Base-by-base conservation (phyloP, 441 rosid species). In the Macaranga tanarius region DNA sequence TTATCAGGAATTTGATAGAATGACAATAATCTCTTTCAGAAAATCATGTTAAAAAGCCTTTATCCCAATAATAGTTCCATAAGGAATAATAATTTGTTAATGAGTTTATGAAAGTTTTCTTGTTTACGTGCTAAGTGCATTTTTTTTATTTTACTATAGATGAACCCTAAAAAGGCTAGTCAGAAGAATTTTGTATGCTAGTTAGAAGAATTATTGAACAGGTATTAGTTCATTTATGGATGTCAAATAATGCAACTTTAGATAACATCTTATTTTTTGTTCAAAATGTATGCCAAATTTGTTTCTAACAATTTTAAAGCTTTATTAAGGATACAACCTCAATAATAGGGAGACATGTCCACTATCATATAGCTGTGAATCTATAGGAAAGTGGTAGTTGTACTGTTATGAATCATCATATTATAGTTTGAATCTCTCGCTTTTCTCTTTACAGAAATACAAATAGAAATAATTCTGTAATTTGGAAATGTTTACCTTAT, bases 141-240 rank as follows among this genome's bases (percentile, higher is more conserved):
- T 76, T 78, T n/a, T 78, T 26, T 81, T 65, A 76, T 76, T 67
- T 40, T 81, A 48, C 48, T 59, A 77, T 88, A 92, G 99, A 81
- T 95, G 76, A 87, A 90, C 76, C 97, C 97, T 5, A 97, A 94
- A 72, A 90, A 88, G 79, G 94, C 95, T 23, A 81, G 88, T 40
- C 88, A 89, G 83, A 85, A 73, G 70, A 77, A 79, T 81, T 92
- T 19, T 97, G 97, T 20, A 81, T 92, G 90, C n/a, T n/a, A n/a
- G n/a, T n/a, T n/a, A n/a, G n/a, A n/a, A n/a, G n/a, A n/a, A 85
- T 94, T 44, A 91, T 76, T n/a, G 95, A 90, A 65, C 97, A 94
- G 95, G 99, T 92, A 74, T 80, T 31, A 11, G 16, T 60, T 65
- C 72, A 50, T 71, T 66, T 65, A 11, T 57, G 12, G 44, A 31